Conservation (phyloP, 108 stramenopile species). For the Cylindrotheca fusiformis region DNA sequence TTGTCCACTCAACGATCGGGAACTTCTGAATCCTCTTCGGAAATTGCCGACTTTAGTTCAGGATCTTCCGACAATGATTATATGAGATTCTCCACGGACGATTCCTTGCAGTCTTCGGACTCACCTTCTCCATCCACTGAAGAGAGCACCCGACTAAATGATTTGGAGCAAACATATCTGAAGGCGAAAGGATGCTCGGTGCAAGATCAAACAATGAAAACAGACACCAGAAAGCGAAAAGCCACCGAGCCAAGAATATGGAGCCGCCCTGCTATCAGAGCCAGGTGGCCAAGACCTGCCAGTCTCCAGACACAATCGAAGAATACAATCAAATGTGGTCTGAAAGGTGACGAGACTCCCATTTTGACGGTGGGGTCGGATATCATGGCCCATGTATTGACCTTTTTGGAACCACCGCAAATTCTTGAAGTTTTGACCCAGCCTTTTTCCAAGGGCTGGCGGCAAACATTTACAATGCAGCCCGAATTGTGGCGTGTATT, state of each 20-base stretch:
- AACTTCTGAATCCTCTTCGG: background rate
- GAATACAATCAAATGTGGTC: background rate
- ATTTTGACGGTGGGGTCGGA: slow-evolving; percentile 52
- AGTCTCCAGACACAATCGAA: background rate
- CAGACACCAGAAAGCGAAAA: slow-evolving; percentile 12
- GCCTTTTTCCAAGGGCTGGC: slow-evolving; percentile 75
- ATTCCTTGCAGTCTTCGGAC: background rate
- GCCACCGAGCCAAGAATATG: background rate
- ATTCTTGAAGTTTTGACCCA: slow-evolving; percentile 63
- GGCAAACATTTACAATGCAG: slow-evolving; percentile 53
- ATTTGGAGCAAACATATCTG: slow-evolving; percentile 14
- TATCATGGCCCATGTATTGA: slow-evolving; percentile 70
- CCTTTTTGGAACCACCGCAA: slow-evolving; percentile 67
- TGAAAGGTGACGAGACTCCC: slow-evolving; percentile 2
- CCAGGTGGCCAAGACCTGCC: background rate
- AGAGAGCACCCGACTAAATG: slow-evolving; percentile 5
- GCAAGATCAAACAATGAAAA: slow-evolving; percentile 11
- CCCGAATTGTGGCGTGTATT: slow-evolving; percentile 79
- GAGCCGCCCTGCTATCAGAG: background rate
- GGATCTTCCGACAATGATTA: slow-evolving; percentile 12
- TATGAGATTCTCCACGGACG: background rate
- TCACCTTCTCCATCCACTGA: slow-evolving; percentile 13
- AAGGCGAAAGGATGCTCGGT: slow-evolving; percentile 13
- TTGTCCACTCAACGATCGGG: background rate
- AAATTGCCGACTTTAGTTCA: slow-evolving; percentile 42